Conservation (phyloP, 129 eudicot genomes). For the Smallanthus sonchifolius region DNA sequence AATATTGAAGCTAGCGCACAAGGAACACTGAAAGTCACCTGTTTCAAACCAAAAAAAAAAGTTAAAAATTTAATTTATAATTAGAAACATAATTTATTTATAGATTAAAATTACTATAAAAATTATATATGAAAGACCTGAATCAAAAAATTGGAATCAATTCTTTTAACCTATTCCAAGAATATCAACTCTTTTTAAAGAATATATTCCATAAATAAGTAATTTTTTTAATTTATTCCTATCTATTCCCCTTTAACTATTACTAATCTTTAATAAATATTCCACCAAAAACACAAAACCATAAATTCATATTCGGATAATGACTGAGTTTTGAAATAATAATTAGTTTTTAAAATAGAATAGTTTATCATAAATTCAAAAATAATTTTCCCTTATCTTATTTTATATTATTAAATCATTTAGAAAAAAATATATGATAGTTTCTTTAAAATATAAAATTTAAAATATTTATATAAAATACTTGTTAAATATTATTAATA, state of each 20-base stretch:
- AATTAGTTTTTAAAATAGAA: too few relatives aligned
- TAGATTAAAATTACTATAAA: not conserved
- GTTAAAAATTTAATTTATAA: not conserved
- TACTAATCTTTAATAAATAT: not conserved
- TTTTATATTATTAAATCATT: too few relatives aligned
- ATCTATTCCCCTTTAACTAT: not conserved
- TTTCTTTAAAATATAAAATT: too few relatives aligned
- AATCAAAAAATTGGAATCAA: not conserved
- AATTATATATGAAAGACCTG: not conserved
- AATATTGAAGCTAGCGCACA: constrained; percentile 75
- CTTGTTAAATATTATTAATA: too few relatives aligned
- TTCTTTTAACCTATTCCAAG: not conserved
- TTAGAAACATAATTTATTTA: not conserved
- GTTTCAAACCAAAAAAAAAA: not conserved
- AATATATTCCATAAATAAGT: not conserved
- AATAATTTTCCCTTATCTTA: too few relatives aligned
- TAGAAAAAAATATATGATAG: too few relatives aligned
- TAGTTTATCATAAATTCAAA: too few relatives aligned
- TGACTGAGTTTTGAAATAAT: not conserved
- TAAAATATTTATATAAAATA: too few relatives aligned
- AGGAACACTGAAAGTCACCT: constrained; percentile 76
- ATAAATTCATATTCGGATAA: not conserved
- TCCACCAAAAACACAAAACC: not conserved
- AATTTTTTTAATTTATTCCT: not conserved
- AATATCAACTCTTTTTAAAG: not conserved